Base-by-base conservation (phyloP, 306 rosid species). In the Castanea crenata region DNA sequence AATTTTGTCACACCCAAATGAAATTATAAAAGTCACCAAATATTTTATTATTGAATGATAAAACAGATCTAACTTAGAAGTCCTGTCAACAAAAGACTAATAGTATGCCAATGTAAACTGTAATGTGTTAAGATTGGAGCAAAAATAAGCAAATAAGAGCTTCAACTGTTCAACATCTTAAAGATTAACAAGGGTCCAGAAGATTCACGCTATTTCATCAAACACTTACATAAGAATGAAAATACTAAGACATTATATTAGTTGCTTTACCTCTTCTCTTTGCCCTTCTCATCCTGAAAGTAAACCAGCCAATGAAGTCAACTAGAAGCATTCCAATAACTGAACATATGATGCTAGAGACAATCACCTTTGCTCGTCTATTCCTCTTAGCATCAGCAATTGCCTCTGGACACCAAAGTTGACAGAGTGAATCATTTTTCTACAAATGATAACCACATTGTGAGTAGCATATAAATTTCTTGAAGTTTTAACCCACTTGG, bases 341-440 rank as follows among this genome's bases (percentile, higher is more conserved):
- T 56, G 52, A n/a, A 3, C 67, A 58, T 5, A 70, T 3, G 5
- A 63, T 23, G 23, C 29, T 64, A 25, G 6, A 16, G 54, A 54
- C 61, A 52, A 74, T 10, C 69, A 35, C 10, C 64, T 23, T 82
- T 73, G 59, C 67, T 61, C 25, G 35, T 49, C 10, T 82, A 52
- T 46, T 71, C 78, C 32, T 82, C 85, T 77, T 81, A 11, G 77
- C 74, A 72, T 71, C 74, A 63, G 81, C 65, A 61, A 79, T 73
- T 25, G 83, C 62, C 29, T 79, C 83, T 79, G 63, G 51, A 5
- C 72, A 44, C 14, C 62, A 32, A 44, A 68, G 32, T 23, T 19
- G 10, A 73, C 8, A 18, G 61, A 56, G 52, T 57, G 10, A 70
- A 38, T 78, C 58, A 10, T 25, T 27, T n/a, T n/a, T 10, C 27